Evolutionary conservation across 805 yeast genomes (phyloP).

Genomic region (Lachancea meyersii): DNA sequence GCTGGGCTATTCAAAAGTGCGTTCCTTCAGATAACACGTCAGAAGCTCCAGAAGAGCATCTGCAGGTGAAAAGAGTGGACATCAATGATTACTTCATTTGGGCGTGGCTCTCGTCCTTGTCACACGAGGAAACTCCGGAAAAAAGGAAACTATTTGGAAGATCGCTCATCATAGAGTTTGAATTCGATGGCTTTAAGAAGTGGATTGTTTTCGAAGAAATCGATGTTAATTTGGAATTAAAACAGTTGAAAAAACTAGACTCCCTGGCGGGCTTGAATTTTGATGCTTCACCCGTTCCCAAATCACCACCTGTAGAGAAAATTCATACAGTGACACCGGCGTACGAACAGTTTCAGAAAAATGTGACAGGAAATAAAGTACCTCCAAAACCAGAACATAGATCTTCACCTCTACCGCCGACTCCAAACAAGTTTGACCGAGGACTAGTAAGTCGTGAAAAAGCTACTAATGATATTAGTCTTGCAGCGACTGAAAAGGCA

Average conservation of each 20-base stretch:
- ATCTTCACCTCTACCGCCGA: background rate
- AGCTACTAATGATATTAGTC: background rate
- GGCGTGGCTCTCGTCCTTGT: conserved; percentile 81
- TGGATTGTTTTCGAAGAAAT: conserved; percentile 75
- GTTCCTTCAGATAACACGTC: conserved; percentile 20
- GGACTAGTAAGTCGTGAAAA: background rate
- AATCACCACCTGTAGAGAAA: background rate
- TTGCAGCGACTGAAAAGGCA: conserved; percentile 2
- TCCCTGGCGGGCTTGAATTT: conserved; percentile 14
- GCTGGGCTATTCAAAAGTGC: conserved; percentile 35
- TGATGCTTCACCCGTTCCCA: background rate
- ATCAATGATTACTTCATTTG: conserved; percentile 86
- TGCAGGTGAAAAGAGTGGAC: conserved; percentile 42
- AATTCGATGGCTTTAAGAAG: conserved; percentile 65
- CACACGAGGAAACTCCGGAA: conserved; percentile 61
- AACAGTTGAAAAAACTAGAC: conserved; percentile 19
- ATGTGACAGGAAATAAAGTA: background rate
- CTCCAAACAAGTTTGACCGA: background rate
- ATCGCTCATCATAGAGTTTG: conserved; percentile 75
- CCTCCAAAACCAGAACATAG: background rate
- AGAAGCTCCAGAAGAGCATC: conserved; percentile 21
- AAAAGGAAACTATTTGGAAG: conserved; percentile 72
- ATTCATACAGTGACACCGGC: conserved; percentile 19
- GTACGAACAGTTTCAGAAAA: conserved; percentile 24
- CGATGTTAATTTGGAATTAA: conserved; percentile 34